phyloP scores from a whole-genome alignment of 2,329 filamentous ascomycete genomes.

The Nemania sp. region DNA sequence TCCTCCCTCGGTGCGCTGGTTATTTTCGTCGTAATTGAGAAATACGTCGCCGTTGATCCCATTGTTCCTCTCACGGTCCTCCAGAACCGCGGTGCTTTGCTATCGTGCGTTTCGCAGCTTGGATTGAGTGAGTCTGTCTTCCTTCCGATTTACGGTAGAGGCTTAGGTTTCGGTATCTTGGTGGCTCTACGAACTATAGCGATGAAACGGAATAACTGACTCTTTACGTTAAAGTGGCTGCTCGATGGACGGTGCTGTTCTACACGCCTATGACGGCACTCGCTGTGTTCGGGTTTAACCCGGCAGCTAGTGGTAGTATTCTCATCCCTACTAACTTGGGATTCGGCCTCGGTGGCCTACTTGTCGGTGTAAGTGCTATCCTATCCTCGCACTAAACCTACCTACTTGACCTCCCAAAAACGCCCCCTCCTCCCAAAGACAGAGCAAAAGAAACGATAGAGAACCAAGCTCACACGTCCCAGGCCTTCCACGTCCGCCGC shows the following conservation, averaged over 20 bases:
- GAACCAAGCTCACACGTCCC: slow-evolving; percentile 3
- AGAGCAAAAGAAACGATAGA: too few relatives aligned
- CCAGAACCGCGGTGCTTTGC: slow-evolving; percentile 74
- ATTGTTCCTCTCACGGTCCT: slow-evolving; percentile 80
- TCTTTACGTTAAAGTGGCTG: slow-evolving; percentile 64
- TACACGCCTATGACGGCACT: slow-evolving; percentile 85
- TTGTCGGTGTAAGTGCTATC: slow-evolving; percentile 67
- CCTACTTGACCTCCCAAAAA: not conserved
- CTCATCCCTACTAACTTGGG: slow-evolving; percentile 85
- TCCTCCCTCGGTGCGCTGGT: slow-evolving; percentile 65
- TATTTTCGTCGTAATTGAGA: slow-evolving; percentile 73
- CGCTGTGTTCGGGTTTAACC: slow-evolving; percentile 76
- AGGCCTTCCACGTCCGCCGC: slow-evolving; percentile 78
- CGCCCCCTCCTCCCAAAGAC: not conserved
- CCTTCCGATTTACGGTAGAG: not conserved
- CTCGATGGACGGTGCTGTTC: slow-evolving; percentile 83
- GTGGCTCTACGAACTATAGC: not conserved
- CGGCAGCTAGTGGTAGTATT: slow-evolving; percentile 78
- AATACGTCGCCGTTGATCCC: slow-evolving; percentile 72
- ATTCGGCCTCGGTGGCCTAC: slow-evolving; percentile 78
- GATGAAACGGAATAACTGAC: slow-evolving; percentile 5
- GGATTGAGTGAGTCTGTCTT: slow-evolving; percentile 65
- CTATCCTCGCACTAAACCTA: not conserved
- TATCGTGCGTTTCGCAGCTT: slow-evolving; percentile 80
- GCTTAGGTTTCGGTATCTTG: not conserved